A percentile compares a stretch with the other conserved stretches of the same genome.
Conservation (phyloP, 192 early-diverging fungal genomes). For the Glomus cerebriforme region DNA sequence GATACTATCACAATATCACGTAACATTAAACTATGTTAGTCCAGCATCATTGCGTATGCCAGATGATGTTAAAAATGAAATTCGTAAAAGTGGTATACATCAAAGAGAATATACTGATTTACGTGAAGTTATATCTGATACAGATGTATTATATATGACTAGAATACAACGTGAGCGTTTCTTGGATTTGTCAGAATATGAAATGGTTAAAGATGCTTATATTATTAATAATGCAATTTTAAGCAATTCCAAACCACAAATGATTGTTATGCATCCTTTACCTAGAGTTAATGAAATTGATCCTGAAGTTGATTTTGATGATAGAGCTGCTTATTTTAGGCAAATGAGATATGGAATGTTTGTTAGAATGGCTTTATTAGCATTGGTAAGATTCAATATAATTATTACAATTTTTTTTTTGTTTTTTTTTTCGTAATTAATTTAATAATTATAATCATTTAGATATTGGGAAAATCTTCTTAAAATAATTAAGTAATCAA, state of each 20-base stretch:
- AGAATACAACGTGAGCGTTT: slow-evolving; percentile 98
- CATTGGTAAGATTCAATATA: slow-evolving; percentile 73
- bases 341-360: slow-evolving; percentile 98
- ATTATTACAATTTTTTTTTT: too few relatives aligned
- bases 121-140: slow-evolving; percentile 77
- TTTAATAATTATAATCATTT: too few relatives aligned
- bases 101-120: slow-evolving; percentile 74
- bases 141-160: slow-evolving; percentile 97
- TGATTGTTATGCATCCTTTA: slow-evolving; percentile 99
- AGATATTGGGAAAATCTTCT: too few relatives aligned
- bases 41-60: slow-evolving; percentile 86
- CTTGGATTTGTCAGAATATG: slow-evolving; percentile 72
- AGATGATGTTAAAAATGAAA: slow-evolving; percentile 73
- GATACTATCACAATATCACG: slow-evolving; percentile 87
- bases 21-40: slow-evolving; percentile 92
- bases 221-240: slow-evolving; percentile 88
- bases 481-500: too few relatives aligned
- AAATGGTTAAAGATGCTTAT: slow-evolving; percentile 71
- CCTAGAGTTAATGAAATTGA: slow-evolving; percentile 95
- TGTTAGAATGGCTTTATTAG: slow-evolving; percentile 96
- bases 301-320: slow-evolving; percentile 97
- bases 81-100: slow-evolving; percentile 65
- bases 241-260: slow-evolving; percentile 86
- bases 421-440: too few relatives aligned
- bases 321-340: slow-evolving; percentile 95